Base-by-base conservation (phyloP, 2,329 filamentous ascomycete species). In the Sphaerulina populicola region DNA sequence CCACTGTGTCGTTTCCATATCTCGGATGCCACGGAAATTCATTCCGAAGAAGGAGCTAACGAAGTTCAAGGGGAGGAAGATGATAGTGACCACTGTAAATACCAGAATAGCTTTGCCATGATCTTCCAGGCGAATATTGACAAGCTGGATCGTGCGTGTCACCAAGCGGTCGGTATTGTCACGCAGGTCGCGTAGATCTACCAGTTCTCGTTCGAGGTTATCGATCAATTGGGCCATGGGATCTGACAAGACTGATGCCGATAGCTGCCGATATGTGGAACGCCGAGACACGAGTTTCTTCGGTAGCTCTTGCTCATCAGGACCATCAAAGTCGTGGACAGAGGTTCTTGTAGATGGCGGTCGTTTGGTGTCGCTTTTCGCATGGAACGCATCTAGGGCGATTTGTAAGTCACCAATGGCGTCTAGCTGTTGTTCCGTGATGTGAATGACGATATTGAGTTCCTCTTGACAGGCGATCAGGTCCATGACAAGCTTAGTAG, bases 81-180 rank as follows among this genome's bases (percentile, higher is more conserved):
- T 63, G 47, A 72, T 68, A 0, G 71, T 73, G 30, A 72, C 68
- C 31, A 72, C 68, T 4, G 70, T 72, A 54, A 73, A 73, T 14
- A 72, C 67, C 1, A 73, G 53, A 37, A 72, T 72, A 0, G 69
- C 69, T 59, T 71, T 71, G 4, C 70, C 69, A 45, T 73, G 69
- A 48, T 72, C 71, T 60, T 73, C 71, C 2, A 72, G 64, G 2
- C 71, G 66, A 42, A 74, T 72, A 51, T 73, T 72, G 52, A 73
- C 70, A 1, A 72, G 65, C 50, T 72, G 70, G 42, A 72, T 71
- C 1, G 70, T 72, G 18, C 71, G 64, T 15, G 68, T 72, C 51
- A 73, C 68, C 0, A 72, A 63, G 1, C 68, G 60, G 46, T 72
- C 72, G 45, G 68, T 70, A 51, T 72, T 72, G 44, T 71, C 70